Evolutionary conservation across 164 flowering plant genomes (phyloP).

Genomic region (Nymphaea thermarum): DNA sequence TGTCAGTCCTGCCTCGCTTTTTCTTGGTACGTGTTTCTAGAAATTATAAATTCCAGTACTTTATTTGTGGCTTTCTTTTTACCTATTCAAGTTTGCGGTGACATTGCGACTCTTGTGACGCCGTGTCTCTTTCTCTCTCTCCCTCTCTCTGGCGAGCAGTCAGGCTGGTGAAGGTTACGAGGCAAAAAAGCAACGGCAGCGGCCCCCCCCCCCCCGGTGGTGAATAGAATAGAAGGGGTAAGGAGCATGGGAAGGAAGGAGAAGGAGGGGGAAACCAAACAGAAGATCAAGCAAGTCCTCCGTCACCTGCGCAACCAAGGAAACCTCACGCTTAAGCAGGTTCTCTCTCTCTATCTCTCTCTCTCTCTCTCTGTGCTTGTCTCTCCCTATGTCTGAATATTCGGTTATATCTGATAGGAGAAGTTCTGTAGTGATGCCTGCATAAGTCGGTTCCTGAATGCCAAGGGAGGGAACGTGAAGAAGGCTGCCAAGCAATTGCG

Average conservation of each 20-base stretch:
- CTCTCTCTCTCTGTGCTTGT: background rate
- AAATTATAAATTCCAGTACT: too few species aligned
- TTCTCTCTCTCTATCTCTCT: constrained; percentile 2
- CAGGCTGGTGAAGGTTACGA: too few species aligned
- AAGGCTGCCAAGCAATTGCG: constrained; percentile 80
- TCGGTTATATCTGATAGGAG: constrained; percentile 32
- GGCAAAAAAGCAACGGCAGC: too few species aligned
- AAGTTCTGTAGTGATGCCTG: constrained; percentile 78
- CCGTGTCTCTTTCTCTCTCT: too few species aligned
- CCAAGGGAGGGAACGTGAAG: constrained; percentile 83
- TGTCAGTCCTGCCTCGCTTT: too few species aligned
- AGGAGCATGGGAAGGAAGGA: constrained; percentile 37
- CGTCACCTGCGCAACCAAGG: constrained; percentile 56
- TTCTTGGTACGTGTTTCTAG: too few species aligned
- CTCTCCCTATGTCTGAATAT: background rate
- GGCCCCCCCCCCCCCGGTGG: too few species aligned
- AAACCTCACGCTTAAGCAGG: constrained; percentile 79
- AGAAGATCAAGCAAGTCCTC: constrained; percentile 58
- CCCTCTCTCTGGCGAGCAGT: constrained; percentile 14
- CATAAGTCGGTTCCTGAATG: constrained; percentile 68
- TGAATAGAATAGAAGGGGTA: too few species aligned
- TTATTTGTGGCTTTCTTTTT: too few species aligned
- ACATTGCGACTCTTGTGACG: constrained; percentile 8
- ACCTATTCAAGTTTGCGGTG: constrained; percentile 3
- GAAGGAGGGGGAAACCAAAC: constrained; percentile 14